Evolutionary conservation across 169 alveolate genomes (phyloP).

Genomic region (Neospora caninum): DNA sequence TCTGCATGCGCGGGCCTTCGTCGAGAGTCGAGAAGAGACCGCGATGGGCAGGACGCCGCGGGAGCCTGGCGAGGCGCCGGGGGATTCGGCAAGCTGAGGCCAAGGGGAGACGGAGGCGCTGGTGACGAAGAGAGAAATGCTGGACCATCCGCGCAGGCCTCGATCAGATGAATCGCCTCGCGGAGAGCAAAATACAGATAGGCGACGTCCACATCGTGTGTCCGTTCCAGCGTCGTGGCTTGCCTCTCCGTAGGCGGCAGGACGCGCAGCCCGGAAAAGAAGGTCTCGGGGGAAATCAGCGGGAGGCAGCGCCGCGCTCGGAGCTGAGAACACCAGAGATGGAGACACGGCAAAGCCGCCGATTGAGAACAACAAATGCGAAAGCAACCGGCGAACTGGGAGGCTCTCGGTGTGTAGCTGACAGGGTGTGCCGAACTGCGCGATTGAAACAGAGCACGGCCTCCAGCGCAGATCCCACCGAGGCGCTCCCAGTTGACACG

Average conservation of each 20-base stretch:
- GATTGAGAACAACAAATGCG: background rate
- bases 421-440: too few relatives aligned
- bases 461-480: too few relatives aligned
- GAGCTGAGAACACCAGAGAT: background rate
- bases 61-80: too few relatives aligned
- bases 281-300: background rate
- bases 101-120: too few relatives aligned
- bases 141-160: background rate
- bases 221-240: conserved; percentile 19
- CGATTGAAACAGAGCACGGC: too few relatives aligned
- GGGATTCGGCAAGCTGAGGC: too few relatives aligned
- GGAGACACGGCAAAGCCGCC: background rate
- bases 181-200: conserved; percentile 53
- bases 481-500: too few relatives aligned
- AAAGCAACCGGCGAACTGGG: too few relatives aligned
- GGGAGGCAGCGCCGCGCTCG: conserved; percentile 49
- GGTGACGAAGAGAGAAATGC: background rate
- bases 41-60: too few relatives aligned
- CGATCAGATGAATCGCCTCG: conserved; percentile 40
- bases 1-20: too few relatives aligned
- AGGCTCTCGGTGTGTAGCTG: too few relatives aligned
- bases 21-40: too few relatives aligned
- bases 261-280: conserved; percentile 37
- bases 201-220: conserved; percentile 60
- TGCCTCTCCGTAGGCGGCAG: conserved; percentile 39